phyloP scores from a whole-genome alignment of 116 monocot species.

The Zostera marina region DNA sequence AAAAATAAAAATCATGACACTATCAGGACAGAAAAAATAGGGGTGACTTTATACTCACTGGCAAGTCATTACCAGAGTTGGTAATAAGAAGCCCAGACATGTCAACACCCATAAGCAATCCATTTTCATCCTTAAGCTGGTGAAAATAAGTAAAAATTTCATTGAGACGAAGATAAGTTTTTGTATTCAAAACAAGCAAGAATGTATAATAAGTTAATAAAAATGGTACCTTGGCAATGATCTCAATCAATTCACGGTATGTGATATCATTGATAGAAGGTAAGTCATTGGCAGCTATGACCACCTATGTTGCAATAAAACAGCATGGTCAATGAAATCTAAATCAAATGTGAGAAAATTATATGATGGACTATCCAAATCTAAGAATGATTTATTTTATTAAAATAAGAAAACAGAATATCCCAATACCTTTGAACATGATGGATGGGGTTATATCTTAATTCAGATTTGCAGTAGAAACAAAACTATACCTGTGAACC shows the following conservation, averaged over 20 bases:
- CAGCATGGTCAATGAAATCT: not conserved
- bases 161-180: not conserved
- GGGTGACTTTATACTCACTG: not conserved
- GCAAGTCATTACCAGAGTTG: conserved; percentile 22
- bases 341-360: not conserved
- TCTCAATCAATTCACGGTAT: conserved; percentile 64
- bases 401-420: not conserved
- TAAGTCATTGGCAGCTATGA: conserved; percentile 91
- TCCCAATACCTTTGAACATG: no score
- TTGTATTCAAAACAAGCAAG: not conserved
- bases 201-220: not conserved
- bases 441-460: not conserved
- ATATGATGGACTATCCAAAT: not conserved
- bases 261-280: conserved; percentile 97
- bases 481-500: conserved; percentile 45
- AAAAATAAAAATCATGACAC: not conserved
- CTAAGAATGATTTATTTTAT: not conserved
- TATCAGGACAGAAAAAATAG: not conserved
- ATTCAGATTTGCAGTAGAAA: not conserved
- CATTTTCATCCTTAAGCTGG: conserved; percentile 95
- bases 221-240: conserved; percentile 35
- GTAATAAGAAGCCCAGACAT: conserved; percentile 57
- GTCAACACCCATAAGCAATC: conserved; percentile 66
- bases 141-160: conserved; percentile 3
- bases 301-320: conserved; percentile 38